Base-by-base conservation (phyloP, 495 filamentous ascomycete genomes). In the Aspergillus egyptiacus region DNA sequence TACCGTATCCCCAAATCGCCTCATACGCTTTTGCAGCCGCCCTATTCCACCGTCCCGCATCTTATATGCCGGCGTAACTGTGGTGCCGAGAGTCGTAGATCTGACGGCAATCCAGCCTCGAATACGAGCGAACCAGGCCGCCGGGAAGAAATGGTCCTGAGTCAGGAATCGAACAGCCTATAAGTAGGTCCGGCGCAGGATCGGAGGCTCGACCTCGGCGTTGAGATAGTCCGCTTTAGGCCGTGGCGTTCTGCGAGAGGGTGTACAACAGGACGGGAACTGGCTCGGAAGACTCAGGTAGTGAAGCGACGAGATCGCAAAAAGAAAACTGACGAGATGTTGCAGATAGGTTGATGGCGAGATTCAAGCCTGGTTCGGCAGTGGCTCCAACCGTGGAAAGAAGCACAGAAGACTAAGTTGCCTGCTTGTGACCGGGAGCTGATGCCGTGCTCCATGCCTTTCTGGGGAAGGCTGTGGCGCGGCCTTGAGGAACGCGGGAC, bases 11-110 rank as follows among this genome's bases (percentile, higher is more conserved):
- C 67, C 66, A 47, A 72, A 69, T 36, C 64, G 61, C 37, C 64
- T 65, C 61, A 74, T 67, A 50, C 57, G 59, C 57, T 66, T 74
- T 24, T 69, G 68, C 45, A 74, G 53, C 49, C 62, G 69, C 23
- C 62, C 61, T 22, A 72, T 48, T 10, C 69, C 67, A 31, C 67
- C 60, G 48, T 74, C 68, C 53, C 66, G 58, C 68, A 70, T 71
- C 35, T 37, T 61, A 24, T 37, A 23, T n/a, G 40, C 20, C 24
- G 9, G 14, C 23, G 14, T 28, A 25, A 30, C 22, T 19, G 25
- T 19, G 24, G 25, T 40, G 9, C 17, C 40, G 10, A 38, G 18
- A 9, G 20, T 43, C n/a, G n/a, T 31, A 14, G 6, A 44, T 18
- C 13, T n/a, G 31, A 31, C 17, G 19, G n/a, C 17, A 13, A n/a